Evolutionary conservation across 345 rosid species (phyloP).

Genomic region (Linum tenue): DNA sequence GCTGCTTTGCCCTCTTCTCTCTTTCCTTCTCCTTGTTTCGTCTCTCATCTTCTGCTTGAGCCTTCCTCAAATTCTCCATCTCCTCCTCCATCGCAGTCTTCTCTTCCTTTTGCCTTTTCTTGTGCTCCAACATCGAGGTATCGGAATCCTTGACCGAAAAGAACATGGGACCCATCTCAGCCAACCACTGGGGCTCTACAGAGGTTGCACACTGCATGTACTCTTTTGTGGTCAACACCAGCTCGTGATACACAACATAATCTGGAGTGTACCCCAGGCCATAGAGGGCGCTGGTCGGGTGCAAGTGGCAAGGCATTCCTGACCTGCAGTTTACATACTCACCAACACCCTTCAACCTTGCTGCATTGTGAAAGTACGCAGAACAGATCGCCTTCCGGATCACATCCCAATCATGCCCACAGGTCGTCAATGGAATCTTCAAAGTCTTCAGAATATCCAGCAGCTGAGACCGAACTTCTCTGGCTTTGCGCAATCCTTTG

Average conservation of each 20-base stretch:
- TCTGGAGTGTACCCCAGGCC: slow-evolving; percentile 86
- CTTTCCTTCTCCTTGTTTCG: slow-evolving; percentile 46
- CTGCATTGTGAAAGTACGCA: slow-evolving; percentile 92
- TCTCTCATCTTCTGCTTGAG: slow-evolving; percentile 52
- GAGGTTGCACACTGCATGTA: slow-evolving; percentile 97
- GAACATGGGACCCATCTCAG: slow-evolving; percentile 95
- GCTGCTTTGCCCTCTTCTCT: slow-evolving; percentile 56
- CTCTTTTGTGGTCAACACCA: slow-evolving; percentile 82
- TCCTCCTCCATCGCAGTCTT: slow-evolving; percentile 95
- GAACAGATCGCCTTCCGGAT: slow-evolving; percentile 83
- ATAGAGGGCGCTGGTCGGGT: slow-evolving; percentile 86
- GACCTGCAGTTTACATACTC: slow-evolving; percentile 80
- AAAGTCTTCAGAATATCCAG: slow-evolving; percentile 77
- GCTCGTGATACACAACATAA: slow-evolving; percentile 79
- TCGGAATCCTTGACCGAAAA: slow-evolving; percentile 90
- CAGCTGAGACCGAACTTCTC: slow-evolving; percentile 95
- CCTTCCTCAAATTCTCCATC: slow-evolving; percentile 77
- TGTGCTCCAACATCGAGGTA: slow-evolving; percentile 80
- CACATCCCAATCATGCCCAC: slow-evolving; percentile 67
- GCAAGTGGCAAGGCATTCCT: slow-evolving; percentile 94
- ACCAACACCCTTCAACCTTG: slow-evolving; percentile 84
- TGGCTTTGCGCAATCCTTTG: slow-evolving; percentile 72
- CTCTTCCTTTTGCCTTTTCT: slow-evolving; percentile 77
- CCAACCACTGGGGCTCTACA: slow-evolving; percentile 92
- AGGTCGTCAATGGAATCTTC: slow-evolving; percentile 68